These are phyloP conservation scores for Dactylellina parvicollis DNA, from an alignment of 2,329 filamentous ascomycete species.

Conservation along the genomic window DNA sequence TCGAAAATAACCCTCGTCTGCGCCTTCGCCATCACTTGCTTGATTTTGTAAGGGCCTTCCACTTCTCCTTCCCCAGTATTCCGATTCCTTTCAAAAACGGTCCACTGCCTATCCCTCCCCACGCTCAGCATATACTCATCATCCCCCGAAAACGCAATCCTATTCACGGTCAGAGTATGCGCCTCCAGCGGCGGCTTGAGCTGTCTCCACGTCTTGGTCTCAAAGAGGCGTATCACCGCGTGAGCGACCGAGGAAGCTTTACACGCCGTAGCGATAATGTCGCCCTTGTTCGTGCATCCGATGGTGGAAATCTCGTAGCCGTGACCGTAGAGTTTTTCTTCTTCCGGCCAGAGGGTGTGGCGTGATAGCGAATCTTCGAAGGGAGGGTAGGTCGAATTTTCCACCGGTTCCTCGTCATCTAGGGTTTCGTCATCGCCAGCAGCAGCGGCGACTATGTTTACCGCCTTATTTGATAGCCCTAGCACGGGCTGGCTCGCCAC, in stretches of 20 bases:
- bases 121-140: constrained; percentile 83
- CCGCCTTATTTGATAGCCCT: constrained; percentile 93
- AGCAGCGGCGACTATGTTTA: constrained; percentile 70
- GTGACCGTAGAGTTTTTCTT: constrained; percentile 96
- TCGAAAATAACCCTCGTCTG: constrained; percentile 93
- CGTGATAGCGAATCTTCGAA: constrained; percentile 89
- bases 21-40: constrained; percentile 79
- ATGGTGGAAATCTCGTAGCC: constrained; percentile 95
- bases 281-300: constrained; percentile 77
- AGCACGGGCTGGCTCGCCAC: constrained; percentile 94
- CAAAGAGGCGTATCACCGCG: constrained; percentile 90
- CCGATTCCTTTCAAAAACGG: constrained; percentile 71
- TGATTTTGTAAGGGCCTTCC: constrained; percentile 66
- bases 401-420: constrained; percentile 59
- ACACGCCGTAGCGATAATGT: constrained; percentile 87
- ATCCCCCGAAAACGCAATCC: constrained; percentile 80
- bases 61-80: constrained; percentile 57
- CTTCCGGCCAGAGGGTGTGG: constrained; percentile 93
- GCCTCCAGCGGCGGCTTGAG: constrained; percentile 82
- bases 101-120: constrained; percentile 91
- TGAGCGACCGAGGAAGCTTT: constrained; percentile 92
- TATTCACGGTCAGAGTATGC: constrained; percentile 85
- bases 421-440: constrained; percentile 66
- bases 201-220: constrained; percentile 85
- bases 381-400: constrained; percentile 72